phyloP scores from a whole-genome alignment of 768 basidiomycete genomes.

The Floccularia luteovirens region DNA sequence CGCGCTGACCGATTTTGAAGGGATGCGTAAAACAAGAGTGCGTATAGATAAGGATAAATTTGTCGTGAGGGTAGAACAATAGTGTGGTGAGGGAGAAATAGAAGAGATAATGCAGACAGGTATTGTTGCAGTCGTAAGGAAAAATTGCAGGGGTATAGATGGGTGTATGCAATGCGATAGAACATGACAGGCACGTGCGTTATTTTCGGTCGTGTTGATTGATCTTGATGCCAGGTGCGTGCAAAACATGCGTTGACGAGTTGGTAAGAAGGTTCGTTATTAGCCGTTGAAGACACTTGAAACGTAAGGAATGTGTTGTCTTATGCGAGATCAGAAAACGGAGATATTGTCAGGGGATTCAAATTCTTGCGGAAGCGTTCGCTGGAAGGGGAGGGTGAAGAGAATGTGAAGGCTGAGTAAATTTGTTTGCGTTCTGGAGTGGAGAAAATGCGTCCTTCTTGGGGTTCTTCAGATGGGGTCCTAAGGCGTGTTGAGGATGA shows the following conservation, averaged over 20 bases:
- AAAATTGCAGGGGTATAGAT: not conserved
- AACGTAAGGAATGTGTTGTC: not conserved
- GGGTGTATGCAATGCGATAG: slow-evolving; percentile 2
- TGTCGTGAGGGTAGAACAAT: slow-evolving; percentile 52
- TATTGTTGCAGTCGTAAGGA: not conserved
- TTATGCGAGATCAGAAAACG: slow-evolving; percentile 11
- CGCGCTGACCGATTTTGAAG: slow-evolving; percentile 77
- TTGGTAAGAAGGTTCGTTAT: too few relatives aligned
- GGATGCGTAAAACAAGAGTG: slow-evolving; percentile 39
- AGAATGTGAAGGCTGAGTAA: slow-evolving; percentile 74
- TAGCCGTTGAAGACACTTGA: too few relatives aligned
- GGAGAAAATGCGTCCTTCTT: slow-evolving; percentile 39
- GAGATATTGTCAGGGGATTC: slow-evolving; percentile 20
- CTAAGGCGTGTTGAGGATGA: slow-evolving; percentile 14
- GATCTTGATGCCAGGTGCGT: not conserved
- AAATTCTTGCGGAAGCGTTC: slow-evolving; percentile 42
- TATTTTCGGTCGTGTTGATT: not conserved
- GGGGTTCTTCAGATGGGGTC: slow-evolving; percentile 17
- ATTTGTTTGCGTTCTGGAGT: slow-evolving; percentile 71
- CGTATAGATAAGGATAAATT: slow-evolving; percentile 19
- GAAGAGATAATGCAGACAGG: slow-evolving; percentile 6
- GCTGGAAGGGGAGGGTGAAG: slow-evolving; percentile 59
- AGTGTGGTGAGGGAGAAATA: slow-evolving; percentile 7
- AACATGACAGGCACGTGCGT: not conserved
- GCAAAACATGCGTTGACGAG: too few relatives aligned